Evolutionary conservation across 345 rosid genomes (phyloP).

Genomic region (Lepidium didymum): DNA sequence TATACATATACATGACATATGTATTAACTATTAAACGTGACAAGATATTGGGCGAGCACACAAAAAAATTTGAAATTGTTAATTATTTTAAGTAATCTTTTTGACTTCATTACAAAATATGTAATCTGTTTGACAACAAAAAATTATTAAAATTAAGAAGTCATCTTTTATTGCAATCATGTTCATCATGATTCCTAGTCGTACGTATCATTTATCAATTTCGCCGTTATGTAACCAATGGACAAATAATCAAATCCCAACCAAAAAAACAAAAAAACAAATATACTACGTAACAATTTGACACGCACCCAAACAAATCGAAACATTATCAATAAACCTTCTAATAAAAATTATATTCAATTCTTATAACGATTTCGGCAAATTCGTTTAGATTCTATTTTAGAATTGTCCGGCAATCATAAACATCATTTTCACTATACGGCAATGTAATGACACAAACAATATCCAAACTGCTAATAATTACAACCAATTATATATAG

Average conservation of each 20-base stretch:
- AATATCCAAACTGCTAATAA: background rate
- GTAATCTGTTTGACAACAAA: background rate
- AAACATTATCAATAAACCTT: too few relatives aligned
- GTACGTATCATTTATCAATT: background rate
- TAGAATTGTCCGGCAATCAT: too few relatives aligned
- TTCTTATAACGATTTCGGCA: too few relatives aligned
- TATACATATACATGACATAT: too few relatives aligned
- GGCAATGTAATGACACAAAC: background rate
- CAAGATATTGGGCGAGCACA: background rate
- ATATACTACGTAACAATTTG: too few relatives aligned
- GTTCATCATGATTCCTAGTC: background rate
- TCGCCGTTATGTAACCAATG: background rate
- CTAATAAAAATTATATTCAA: too few relatives aligned
- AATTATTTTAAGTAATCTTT: background rate
- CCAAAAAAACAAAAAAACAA: too few relatives aligned
- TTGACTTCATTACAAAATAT: background rate
- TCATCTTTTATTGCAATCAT: background rate
- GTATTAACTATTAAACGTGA: background rate
- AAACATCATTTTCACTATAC: background rate
- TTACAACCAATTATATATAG: background rate
- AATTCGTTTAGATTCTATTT: too few relatives aligned
- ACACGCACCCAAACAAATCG: too few relatives aligned
- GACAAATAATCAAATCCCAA: background rate
- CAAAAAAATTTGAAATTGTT: background rate
- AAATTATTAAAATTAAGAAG: background rate